phyloP scores from a whole-genome alignment of 1,284 basidiomycete species.

The Vanrija pseudolonga region DNA sequence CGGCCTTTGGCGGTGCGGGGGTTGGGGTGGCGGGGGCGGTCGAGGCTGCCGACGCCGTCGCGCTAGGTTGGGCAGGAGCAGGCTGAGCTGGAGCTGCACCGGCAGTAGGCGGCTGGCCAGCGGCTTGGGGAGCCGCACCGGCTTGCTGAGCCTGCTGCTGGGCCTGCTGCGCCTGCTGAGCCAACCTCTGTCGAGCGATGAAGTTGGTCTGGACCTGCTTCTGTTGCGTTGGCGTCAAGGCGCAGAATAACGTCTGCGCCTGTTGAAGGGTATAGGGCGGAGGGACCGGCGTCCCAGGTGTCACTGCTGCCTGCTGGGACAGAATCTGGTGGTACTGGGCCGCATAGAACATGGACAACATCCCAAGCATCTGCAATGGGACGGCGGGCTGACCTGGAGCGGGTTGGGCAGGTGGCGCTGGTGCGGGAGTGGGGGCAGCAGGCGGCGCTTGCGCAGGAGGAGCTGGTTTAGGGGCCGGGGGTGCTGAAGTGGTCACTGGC shows the following conservation, averaged over 20 bases:
- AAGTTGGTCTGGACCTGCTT: constrained; percentile 12
- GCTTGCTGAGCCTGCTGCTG: constrained; percentile 1
- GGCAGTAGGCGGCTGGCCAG: not conserved
- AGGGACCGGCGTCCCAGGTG: not conserved
- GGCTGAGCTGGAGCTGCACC: not conserved
- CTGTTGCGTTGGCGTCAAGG: constrained; percentile 16
- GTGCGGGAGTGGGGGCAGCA: not conserved
- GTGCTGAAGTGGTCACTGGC: not conserved
- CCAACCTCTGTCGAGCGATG: constrained; percentile 8
- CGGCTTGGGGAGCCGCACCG: not conserved
- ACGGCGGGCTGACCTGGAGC: too few species aligned
- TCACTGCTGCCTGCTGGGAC: not conserved
- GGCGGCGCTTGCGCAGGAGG: constrained; percentile 4
- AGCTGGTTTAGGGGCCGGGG: not conserved
- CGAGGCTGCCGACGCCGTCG: not conserved
- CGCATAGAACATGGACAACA: constrained; percentile 1
- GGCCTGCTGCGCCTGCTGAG: constrained; percentile 1
- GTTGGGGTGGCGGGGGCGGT: not conserved
- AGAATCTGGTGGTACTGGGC: constrained; percentile 3
- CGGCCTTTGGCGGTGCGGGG: not conserved
- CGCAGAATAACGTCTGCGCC: constrained; percentile 10
- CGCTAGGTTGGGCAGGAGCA: not conserved
- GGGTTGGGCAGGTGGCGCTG: too few species aligned
- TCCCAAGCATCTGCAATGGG: too few species aligned
- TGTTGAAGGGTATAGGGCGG: constrained; percentile 11